phyloP scores from a whole-genome alignment of 805 yeast species.

The Tetrapisispora namnaoensis region DNA sequence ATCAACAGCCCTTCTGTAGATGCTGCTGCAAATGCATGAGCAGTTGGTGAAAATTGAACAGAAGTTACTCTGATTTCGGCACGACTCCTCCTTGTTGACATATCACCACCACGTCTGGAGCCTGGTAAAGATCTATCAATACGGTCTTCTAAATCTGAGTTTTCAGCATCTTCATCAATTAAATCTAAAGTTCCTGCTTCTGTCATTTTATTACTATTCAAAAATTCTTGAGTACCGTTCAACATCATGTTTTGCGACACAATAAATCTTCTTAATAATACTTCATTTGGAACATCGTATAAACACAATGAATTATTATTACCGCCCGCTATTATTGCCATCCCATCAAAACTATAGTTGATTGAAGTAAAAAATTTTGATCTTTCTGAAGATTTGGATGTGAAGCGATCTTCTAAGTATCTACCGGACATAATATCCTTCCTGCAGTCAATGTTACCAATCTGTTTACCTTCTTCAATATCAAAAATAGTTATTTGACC shows the following conservation, averaged over 20 bases:
- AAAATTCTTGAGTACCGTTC: conserved; percentile 72
- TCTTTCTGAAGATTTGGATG: conserved; percentile 70
- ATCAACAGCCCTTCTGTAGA: conserved; percentile 88
- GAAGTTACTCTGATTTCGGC: conserved; percentile 79
- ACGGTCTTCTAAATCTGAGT: conserved; percentile 76
- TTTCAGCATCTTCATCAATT: conserved; percentile 78
- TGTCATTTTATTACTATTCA: conserved; percentile 76
- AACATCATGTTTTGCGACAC: conserved; percentile 85
- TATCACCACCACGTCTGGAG: conserved; percentile 68
- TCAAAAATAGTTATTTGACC: conserved; percentile 84
- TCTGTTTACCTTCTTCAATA: conserved; percentile 69
- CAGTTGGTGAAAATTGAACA: conserved; percentile 80
- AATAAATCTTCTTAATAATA: conserved; percentile 66
- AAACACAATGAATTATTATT: conserved; percentile 84
- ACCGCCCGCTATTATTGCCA: conserved; percentile 84
- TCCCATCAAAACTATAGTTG: conserved; percentile 82
- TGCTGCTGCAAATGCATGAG: conserved; percentile 85
- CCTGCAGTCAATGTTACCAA: conserved; percentile 75
- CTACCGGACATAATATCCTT: conserved; percentile 84
- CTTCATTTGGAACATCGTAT: conserved; percentile 84
- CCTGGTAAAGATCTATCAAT: conserved; percentile 76
- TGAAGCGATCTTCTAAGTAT: conserved; percentile 69
- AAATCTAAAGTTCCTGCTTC: conserved; percentile 80
- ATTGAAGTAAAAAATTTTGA: conserved; percentile 77
- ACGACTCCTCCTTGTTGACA: conserved; percentile 60